Evolutionary conservation across 305 asterid genomes (phyloP).

Genomic region (Stenogyne calaminthoides): DNA sequence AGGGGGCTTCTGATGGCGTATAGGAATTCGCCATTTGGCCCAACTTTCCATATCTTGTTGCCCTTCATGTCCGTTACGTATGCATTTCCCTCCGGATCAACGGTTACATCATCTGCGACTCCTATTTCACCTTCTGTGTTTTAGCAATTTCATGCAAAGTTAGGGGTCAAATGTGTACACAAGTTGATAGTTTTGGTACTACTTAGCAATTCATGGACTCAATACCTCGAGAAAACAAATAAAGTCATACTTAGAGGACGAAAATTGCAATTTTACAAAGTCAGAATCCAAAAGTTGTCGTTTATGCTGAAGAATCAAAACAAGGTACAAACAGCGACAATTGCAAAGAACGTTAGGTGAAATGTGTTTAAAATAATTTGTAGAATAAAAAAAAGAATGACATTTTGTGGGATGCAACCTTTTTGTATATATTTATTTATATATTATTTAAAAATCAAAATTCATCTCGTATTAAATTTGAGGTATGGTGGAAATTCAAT

Average conservation of each 20-base stretch:
- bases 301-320: background rate
- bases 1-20: slow-evolving; percentile 60
- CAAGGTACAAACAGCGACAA: background rate
- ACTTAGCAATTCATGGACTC: background rate
- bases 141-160: background rate
- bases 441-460: background rate
- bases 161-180: background rate
- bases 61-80: slow-evolving; percentile 76
- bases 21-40: slow-evolving; percentile 55
- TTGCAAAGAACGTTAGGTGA: background rate
- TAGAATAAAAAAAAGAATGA: background rate
- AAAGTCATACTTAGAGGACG: background rate
- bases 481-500: too few relatives aligned
- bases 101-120: slow-evolving; percentile 84
- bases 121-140: slow-evolving; percentile 64
- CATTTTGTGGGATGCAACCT: background rate
- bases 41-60: slow-evolving; percentile 83
- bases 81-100: slow-evolving; percentile 76
- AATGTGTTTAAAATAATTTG: background rate
- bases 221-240: background rate
- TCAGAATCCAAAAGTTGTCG: background rate
- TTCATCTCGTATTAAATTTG: too few relatives aligned
- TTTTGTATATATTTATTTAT: too few relatives aligned
- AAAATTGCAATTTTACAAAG: background rate
- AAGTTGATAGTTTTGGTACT: background rate